These are phyloP conservation scores for Phalaenopsis hybrid DNA, from an alignment of 116 monocot species.

Conservation along the genomic window DNA sequence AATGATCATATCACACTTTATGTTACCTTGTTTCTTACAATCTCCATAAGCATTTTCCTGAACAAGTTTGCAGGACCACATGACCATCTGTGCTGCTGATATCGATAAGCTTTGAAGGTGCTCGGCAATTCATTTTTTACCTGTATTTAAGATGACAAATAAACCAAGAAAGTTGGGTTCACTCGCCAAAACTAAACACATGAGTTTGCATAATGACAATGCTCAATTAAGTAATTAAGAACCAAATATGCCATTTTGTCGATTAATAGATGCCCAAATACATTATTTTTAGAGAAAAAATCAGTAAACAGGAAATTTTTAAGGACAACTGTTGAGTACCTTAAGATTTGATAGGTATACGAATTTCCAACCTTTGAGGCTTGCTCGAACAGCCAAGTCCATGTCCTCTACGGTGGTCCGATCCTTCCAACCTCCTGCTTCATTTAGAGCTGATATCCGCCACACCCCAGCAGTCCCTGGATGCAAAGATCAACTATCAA, in stretches of 20 bases:
- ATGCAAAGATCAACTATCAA: background rate
- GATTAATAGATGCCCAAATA: no score
- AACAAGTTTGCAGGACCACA: slow-evolving; percentile 78
- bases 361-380: slow-evolving; percentile 89
- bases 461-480: slow-evolving; percentile 89
- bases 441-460: slow-evolving; percentile 65
- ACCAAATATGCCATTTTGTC: no score
- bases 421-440: slow-evolving; percentile 92
- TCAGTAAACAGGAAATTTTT: background rate
- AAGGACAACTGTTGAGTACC: slow-evolving; percentile 20
- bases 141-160: slow-evolving; percentile 14
- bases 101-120: slow-evolving; percentile 70
- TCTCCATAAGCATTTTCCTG: slow-evolving; percentile 73
- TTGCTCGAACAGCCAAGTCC: slow-evolving; percentile 84
- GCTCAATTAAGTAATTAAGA: background rate
- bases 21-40: slow-evolving; percentile 52
- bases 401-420: slow-evolving; percentile 91
- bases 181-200: background rate
- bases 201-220: no score
- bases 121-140: slow-evolving; percentile 80
- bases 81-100: slow-evolving; percentile 84
- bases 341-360: slow-evolving; percentile 63
- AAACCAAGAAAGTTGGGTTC: background rate
- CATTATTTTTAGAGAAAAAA: no score
- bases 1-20: background rate